A percentile compares a stretch with the other conserved stretches of the same genome.
Evolutionary conservation across 1,139 yeast genomes (phyloP).

Genomic region (Geotrichum candidum): DNA sequence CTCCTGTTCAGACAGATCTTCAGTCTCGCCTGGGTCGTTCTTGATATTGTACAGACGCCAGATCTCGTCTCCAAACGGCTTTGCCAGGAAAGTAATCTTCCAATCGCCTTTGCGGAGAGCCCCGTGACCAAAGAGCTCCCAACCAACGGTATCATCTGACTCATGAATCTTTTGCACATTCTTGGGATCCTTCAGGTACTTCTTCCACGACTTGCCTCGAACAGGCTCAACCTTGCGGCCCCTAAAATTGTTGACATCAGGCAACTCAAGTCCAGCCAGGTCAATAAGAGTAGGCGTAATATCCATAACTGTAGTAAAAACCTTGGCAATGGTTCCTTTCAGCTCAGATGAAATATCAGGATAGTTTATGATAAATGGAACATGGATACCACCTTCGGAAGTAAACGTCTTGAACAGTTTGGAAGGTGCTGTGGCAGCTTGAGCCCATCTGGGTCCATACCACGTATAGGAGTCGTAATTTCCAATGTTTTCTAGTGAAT

Average conservation of each 20-base stretch:
- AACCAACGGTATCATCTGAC: slow-evolving; percentile 45
- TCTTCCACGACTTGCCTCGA: slow-evolving; percentile 42
- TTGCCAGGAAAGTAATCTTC: slow-evolving; percentile 47
- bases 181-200: slow-evolving; percentile 16
- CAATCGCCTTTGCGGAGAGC: slow-evolving; percentile 49
- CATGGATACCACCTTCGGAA: slow-evolving; percentile 51
- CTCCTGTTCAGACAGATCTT: slow-evolving; percentile 37
- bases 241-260: slow-evolving; percentile 30
- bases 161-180: slow-evolving; percentile 17
- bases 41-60: slow-evolving; percentile 48
- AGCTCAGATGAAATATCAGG: slow-evolving; percentile 18
- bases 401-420: slow-evolving; percentile 50
- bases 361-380: slow-evolving; percentile 41
- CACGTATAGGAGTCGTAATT: slow-evolving; percentile 44
- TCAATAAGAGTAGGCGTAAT: slow-evolving; percentile 50
- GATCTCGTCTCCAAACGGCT: slow-evolving; percentile 44
- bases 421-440: slow-evolving; percentile 57
- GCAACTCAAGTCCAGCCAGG: slow-evolving; percentile 38
- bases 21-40: slow-evolving; percentile 46
- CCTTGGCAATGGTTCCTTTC: slow-evolving; percentile 32
- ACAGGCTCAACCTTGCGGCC: slow-evolving; percentile 41
- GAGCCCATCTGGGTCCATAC: slow-evolving; percentile 59
- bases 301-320: slow-evolving; percentile 54
- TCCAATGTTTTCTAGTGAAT: slow-evolving; percentile 46
- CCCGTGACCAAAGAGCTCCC: slow-evolving; percentile 54